Evolutionary conservation across 441 rosid genomes (phyloP), one percentile per base, ranked within the genome.

Genomic region (Dalechampia spathulata): DNA sequence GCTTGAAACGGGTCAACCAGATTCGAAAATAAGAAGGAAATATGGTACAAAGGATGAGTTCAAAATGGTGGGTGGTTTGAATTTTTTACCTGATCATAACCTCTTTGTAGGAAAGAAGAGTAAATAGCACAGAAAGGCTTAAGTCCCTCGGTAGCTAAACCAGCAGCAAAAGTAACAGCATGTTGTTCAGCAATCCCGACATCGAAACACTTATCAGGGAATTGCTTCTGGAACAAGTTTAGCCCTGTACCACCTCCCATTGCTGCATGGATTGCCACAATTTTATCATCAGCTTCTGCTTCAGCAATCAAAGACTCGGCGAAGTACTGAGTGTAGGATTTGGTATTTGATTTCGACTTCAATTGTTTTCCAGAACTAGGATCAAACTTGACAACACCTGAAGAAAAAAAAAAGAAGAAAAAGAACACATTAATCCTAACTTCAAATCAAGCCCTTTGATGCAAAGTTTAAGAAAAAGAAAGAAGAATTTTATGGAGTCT

Each of bases 181-280:
- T n/a, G n/a, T n/a, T n/a, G n/a, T n/a, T n/a, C n/a, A n/a, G 59
- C 65, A 8, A 61, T 61, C 11, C 59, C 65, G 5, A 62, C 66
- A 39, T 62, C 67, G 27, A 63, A 63, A n/a, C 61, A 55, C 21
- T 42, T 48, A 0, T 47, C 55, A 4, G 67, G 56, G 42, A 55
- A 55, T 5, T 22, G 49, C 8, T 55, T 55, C 11, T 47, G 61
- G 44, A 55, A 63, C 34, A 46, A 34, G 19, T 55, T 63, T 3
- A 63, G 50, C 4, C 67, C 67, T 2, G 61, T 63, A 10, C 61
- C 61, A 5, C 61, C 67, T 47, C 67, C 67, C 61, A 63, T 63
- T 15, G 67, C 61, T 1, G 55, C 56, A 10, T 63, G 0, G n/a
- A n/a, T n/a, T n/a, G n/a, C n/a, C n/a, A n/a, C n/a, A n/a, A n/a